Base-by-base conservation (phyloP, 2,329 filamentous ascomycete species). In the Fusarium sp. region DNA sequence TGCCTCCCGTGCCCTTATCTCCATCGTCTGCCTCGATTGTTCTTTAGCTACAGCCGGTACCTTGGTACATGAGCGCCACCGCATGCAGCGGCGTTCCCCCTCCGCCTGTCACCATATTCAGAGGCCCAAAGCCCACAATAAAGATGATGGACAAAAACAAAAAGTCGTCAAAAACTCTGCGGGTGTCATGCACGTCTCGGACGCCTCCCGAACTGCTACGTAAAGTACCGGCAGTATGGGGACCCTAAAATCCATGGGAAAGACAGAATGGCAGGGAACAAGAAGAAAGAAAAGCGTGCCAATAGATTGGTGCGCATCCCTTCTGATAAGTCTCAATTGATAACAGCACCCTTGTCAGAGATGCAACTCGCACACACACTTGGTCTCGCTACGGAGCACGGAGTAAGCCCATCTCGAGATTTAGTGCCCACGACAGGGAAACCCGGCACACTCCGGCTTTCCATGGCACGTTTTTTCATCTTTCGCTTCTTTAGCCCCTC, bases 181-280 rank as follows among this genome's bases (percentile, higher is more conserved):
- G 34, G 34, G 50, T 31, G 51, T 68, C 62, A 68, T 60, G 58
- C 67, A 68, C 46, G 54, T 61, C 63, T 70, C 66, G 67, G 67
- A 60, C 67, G 66, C 54, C 67, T 71, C 62, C 67, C 67, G 67
- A 70, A 62, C 61, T 69, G 56, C 46, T 62, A 70, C 61, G 56
- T 53, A 62, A 66, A 50, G 31, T 48, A 67, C 44, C 60, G 40
- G 51, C 47, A 66, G 61, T 23, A 36, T 34, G 53, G 57, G 16
- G 48, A 44, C 12, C 27, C 39, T 23, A 51, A 34, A 48, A 48
- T 55, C 50, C 63, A 41, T 37, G 54, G 55, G 43, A 23, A 23
- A 23, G 18, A 23, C 18, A 23, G 18, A 23, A 23, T 2, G 18
- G 27, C 53, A 39, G 63, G 48, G 63, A 53, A 48, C 44, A 48